Evolutionary conservation across 352 stramenopile species (phyloP), one percentile per base, ranked within the genome.

Genomic region (Phytophthora pseudosyringae): DNA sequence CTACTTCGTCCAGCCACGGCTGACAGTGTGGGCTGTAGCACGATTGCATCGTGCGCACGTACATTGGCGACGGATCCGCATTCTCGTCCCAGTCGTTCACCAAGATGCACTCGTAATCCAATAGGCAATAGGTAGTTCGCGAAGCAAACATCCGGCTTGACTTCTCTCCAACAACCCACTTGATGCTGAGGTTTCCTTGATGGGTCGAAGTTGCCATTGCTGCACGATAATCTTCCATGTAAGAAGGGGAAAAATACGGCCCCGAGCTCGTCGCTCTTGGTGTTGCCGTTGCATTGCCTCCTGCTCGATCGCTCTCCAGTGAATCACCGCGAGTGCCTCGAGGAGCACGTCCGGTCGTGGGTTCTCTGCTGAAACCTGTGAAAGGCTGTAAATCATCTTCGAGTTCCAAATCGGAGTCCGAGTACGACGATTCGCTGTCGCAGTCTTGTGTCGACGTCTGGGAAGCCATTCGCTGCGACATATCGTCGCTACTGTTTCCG

Each of bases 61-160:
- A 89, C 84, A 93, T 93, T 21, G 78, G 84, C 11, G 67, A 67
- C 4, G 59, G 36, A 40, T 81, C 69, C 1, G 69, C 67, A 45
- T 67, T 53, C 36, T 86, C 80, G 28, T 86, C 78, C 85, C 85
- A 93, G 67, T 93, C 85, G 47, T 90, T 89, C 32, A 91, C 75
- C 48, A 93, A 55, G 18, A 89, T 71, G 32, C 83, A 89, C 47
- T 90, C 80, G 64, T 91, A 93, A 74, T 93, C 85, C 32, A 93
- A 46, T 25, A 91, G 69, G 31, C 81, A 90, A 47, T 84, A 86
- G 5, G 89, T 83, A 18, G 77, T 76, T 12, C 81, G 75, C 50
- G 79, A 75, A n/a, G 73, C 74, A 61, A 93, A 91, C 76, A 93
- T 85, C 8, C 80, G 76, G 25, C 77, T 81, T 8, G 73, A 72